phyloP scores from a whole-genome alignment of 225 moss, liverwort and hornwort species.

The Climacium dendroides region DNA sequence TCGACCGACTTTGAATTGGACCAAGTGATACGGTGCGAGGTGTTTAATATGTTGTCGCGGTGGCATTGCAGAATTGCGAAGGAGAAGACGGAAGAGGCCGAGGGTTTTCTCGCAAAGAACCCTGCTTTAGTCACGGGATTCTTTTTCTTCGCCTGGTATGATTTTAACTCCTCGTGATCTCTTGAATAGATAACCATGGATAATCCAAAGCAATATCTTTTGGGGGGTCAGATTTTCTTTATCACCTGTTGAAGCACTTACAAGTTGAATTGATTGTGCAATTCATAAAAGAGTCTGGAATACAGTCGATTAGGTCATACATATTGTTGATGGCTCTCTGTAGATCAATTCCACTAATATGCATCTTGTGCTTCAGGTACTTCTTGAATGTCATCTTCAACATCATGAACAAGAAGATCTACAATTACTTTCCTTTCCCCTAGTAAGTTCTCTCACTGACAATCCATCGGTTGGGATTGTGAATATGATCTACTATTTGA shows the following conservation, averaged over 20 bases:
- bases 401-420: constrained; percentile 97
- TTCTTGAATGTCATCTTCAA: constrained; percentile 98
- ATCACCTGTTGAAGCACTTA: neutral
- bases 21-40: neutral
- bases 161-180: neutral
- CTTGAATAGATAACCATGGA: neutral
- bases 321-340: neutral
- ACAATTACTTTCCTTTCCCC: constrained; percentile 97
- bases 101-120: constrained; percentile 29
- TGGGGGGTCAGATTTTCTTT: neutral
- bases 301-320: neutral
- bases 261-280: neutral
- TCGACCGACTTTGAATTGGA: neutral
- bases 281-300: neutral
- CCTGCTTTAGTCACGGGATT: constrained; percentile 47
- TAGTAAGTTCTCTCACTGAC: constrained; percentile 33
- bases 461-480: neutral
- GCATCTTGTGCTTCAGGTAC: constrained; percentile 39
- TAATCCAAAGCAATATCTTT: neutral
- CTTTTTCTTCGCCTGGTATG: constrained; percentile 51
- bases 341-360: neutral
- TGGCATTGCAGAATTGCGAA: constrained; percentile 13
- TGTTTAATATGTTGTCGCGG: neutral
- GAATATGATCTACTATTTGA: neutral
- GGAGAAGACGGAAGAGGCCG: constrained; percentile 26